phyloP scores from a whole-genome alignment of 2,329 filamentous ascomycete species.

The Paecilomyces sp. region DNA sequence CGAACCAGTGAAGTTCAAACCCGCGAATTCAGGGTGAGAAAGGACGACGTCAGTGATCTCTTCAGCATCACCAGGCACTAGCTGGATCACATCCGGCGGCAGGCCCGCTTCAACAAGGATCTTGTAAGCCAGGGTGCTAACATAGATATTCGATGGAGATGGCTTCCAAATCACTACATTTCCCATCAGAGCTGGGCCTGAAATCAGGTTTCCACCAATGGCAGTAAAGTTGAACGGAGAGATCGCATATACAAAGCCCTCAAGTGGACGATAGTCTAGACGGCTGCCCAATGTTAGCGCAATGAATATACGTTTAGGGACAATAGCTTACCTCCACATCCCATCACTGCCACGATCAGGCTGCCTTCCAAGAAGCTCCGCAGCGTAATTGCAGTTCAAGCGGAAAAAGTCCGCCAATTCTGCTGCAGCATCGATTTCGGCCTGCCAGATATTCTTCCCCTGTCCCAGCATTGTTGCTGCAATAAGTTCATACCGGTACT shows the following conservation, averaged over 20 bases:
- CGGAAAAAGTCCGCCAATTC: conserved; percentile 84
- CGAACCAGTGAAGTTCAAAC: conserved; percentile 92
- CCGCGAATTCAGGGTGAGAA: conserved; percentile 70
- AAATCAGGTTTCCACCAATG: conserved; percentile 78
- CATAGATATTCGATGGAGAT: conserved; percentile 74
- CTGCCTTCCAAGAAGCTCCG: conserved; percentile 83
- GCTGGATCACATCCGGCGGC: conserved; percentile 83
- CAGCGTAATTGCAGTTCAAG: conserved; percentile 89
- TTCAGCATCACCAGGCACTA: conserved; percentile 79
- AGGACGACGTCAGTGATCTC: conserved; percentile 72
- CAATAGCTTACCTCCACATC: conserved; percentile 66
- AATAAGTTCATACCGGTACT: conserved; percentile 97
- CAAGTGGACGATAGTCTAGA: conserved; percentile 77
- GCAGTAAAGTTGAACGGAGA: conserved; percentile 96
- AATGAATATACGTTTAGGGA: not conserved
- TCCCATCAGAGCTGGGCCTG: conserved; percentile 77
- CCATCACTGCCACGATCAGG: conserved; percentile 75
- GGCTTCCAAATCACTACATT: conserved; percentile 98
- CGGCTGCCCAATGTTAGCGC: conserved; percentile 39
- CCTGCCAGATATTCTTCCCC: conserved; percentile 98
- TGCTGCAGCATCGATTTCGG: conserved; percentile 96
- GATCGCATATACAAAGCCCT: conserved; percentile 91
- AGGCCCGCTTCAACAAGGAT: conserved; percentile 89
- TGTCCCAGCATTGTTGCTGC: conserved; percentile 93
- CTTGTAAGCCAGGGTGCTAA: conserved; percentile 81